A percentile compares a stretch with the other conserved stretches of the same genome.
Evolutionary conservation across 805 yeast genomes (phyloP).

Genomic region (Ogataea paraovalis): DNA sequence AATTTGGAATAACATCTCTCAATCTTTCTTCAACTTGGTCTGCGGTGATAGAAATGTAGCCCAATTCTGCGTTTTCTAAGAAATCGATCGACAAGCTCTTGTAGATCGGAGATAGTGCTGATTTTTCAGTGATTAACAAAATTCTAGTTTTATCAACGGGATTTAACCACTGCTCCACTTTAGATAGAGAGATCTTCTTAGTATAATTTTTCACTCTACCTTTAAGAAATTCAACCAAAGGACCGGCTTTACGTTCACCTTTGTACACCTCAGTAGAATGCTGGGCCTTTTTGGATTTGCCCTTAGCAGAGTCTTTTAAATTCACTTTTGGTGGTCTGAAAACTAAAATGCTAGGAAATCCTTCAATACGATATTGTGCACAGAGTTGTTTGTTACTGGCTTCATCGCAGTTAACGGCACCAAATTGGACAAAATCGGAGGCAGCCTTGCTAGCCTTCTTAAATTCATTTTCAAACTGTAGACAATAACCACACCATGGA

Average conservation of each 20-base stretch:
- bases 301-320: conserved; percentile 4
- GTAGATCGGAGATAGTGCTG: conserved; percentile 47
- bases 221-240: conserved; percentile 50
- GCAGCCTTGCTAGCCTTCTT: conserved; percentile 59
- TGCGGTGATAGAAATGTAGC: conserved; percentile 34
- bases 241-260: conserved; percentile 56
- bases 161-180: conserved; percentile 28
- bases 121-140: conserved; percentile 50
- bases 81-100: conserved; percentile 72
- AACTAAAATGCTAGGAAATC: conserved; percentile 80
- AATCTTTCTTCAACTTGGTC: conserved; percentile 23
- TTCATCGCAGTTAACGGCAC: conserved; percentile 83
- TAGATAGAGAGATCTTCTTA: conserved; percentile 40
- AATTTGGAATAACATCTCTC: conserved; percentile 12
- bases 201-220: conserved; percentile 65
- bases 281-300: conserved; percentile 18
- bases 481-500: conserved; percentile 98
- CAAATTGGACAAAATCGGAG: conserved; percentile 58
- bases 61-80: conserved; percentile 47
- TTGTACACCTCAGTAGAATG: conserved; percentile 56
- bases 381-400: conserved; percentile 67
- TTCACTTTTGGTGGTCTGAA: conserved; percentile 75
- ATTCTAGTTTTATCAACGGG: conserved; percentile 33
- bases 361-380: conserved; percentile 56
- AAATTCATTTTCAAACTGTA: conserved; percentile 60